These are phyloP conservation scores for Arabis hirsuta DNA, from an alignment of 345 rosid genomes.

Conservation along the genomic window DNA sequence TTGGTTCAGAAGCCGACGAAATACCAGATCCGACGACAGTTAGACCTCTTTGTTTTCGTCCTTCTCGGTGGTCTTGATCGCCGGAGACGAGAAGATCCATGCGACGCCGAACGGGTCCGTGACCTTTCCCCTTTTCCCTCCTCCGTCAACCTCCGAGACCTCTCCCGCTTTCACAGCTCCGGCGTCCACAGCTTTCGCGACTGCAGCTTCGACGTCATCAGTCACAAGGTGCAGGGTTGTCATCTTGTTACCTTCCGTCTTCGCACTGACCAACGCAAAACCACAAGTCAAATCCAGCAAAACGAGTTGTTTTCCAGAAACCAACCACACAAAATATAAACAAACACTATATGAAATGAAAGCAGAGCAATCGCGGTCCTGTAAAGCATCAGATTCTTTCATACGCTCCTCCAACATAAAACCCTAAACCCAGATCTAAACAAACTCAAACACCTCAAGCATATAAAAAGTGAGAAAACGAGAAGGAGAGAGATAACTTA, in stretches of 20 bases:
- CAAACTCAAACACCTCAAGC: neutral
- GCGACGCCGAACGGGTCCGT: conserved; percentile 83
- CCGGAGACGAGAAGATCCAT: conserved; percentile 67
- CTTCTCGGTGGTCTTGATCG: conserved; percentile 35
- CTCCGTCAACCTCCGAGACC: conserved; percentile 51
- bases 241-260: conserved; percentile 38
- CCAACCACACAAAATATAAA: neutral
- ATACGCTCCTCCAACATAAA: neutral
- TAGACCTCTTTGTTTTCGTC: conserved; percentile 48
- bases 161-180: conserved; percentile 70
- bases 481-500: conserved; percentile 38
- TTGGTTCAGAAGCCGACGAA: conserved; percentile 32
- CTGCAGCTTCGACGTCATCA: conserved; percentile 64
- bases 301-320: neutral
- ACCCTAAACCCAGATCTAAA: conserved; percentile 23
- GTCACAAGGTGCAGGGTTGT: conserved; percentile 60
- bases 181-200: conserved; percentile 66
- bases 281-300: neutral
- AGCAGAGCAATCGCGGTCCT: neutral
- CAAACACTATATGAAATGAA: too few relatives aligned
- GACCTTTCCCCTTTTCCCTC: conserved; percentile 59
- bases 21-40: conserved; percentile 41
- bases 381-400: neutral
- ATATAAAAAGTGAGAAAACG: neutral
- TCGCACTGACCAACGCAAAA: conserved; percentile 42